These are phyloP conservation scores for Collybiopsis confluens DNA, from an alignment of 768 basidiomycete genomes.

Conservation along the genomic window DNA sequence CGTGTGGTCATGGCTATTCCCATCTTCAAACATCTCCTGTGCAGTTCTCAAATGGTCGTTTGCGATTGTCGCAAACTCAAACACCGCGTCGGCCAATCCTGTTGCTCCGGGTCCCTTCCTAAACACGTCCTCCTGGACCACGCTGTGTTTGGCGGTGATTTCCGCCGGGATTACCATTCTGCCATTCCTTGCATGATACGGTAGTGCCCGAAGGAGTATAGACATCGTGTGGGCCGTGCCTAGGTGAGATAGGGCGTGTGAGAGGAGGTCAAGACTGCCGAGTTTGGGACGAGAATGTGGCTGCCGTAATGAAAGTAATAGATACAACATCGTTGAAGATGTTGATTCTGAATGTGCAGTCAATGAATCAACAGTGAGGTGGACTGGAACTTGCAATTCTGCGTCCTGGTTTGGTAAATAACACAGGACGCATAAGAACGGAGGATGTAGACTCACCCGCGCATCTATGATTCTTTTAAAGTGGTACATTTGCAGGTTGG, in stretches of 20 bases:
- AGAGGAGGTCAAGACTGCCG: slow-evolving; percentile 23
- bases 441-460: slow-evolving; percentile 46
- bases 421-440: slow-evolving; percentile 10
- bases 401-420: slow-evolving; percentile 43
- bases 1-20: slow-evolving; percentile 15
- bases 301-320: slow-evolving; percentile 64
- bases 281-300: slow-evolving; percentile 37
- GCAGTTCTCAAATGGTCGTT: slow-evolving; percentile 79
- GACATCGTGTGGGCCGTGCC: slow-evolving; percentile 69
- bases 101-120: slow-evolving; percentile 47
- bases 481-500: slow-evolving; percentile 38
- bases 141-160: slow-evolving; percentile 72
- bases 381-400: slow-evolving; percentile 60
- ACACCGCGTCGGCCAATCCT: slow-evolving; percentile 75
- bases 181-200: slow-evolving; percentile 70
- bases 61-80: slow-evolving; percentile 75
- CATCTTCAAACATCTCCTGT: slow-evolving; percentile 59
- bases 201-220: slow-evolving; percentile 71
- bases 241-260: slow-evolving; percentile 80
- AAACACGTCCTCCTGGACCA: slow-evolving; percentile 78
- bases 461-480: slow-evolving; percentile 43
- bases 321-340: slow-evolving; percentile 72
- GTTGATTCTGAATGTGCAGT: slow-evolving; percentile 77
- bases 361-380: slow-evolving; percentile 65
- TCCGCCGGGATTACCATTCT: slow-evolving; percentile 78